Evolutionary conservation across 2,329 filamentous ascomycete genomes (phyloP).

Genomic region (Elsinoe australis): DNA sequence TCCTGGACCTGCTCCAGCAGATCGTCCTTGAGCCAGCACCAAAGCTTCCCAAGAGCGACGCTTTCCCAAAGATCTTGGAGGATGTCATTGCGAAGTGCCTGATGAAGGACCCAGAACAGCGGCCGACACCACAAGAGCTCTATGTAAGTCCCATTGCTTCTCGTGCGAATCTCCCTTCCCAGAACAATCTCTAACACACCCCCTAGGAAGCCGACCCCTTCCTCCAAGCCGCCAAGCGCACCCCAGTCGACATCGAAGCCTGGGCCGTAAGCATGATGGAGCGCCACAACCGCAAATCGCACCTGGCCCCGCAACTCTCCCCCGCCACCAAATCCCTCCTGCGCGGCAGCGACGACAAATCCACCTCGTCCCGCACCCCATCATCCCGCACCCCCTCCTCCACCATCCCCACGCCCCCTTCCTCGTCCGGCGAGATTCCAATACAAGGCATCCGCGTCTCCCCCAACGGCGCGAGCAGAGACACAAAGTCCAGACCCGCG

Average conservation of each 20-base stretch:
- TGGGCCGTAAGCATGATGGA: constrained; percentile 96
- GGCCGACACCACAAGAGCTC: constrained; percentile 87
- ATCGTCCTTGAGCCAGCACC: constrained; percentile 96
- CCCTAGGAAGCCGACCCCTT: constrained; percentile 81
- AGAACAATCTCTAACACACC: constrained; percentile 23
- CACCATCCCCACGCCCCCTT: constrained; percentile 25
- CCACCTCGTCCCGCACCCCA: constrained; percentile 19
- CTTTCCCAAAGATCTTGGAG: constrained; percentile 88
- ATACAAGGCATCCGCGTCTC: constrained; percentile 24
- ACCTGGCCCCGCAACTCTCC: constrained; percentile 71
- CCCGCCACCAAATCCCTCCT: constrained; percentile 71
- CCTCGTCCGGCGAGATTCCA: constrained; percentile 25
- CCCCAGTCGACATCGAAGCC: constrained; percentile 83
- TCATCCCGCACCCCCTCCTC: constrained; percentile 18
- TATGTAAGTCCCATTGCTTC: constrained; percentile 58
- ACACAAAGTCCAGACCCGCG: constrained; percentile 29
- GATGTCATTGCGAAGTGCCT: constrained; percentile 97
- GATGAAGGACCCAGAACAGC: constrained; percentile 76
- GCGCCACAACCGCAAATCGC: constrained; percentile 88
- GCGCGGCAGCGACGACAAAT: constrained; percentile 37
- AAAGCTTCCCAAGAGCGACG: constrained; percentile 89
- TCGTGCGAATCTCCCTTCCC: no score
- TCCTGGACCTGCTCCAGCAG: constrained; percentile 89
- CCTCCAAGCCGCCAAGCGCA: constrained; percentile 91
- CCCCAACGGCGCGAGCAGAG: constrained; percentile 25